Percentiles rank a stretch among this genome's conserved stretches.
Evolutionary conservation across 768 basidiomycete genomes (phyloP).

Genomic region (Amanita inopinata): DNA sequence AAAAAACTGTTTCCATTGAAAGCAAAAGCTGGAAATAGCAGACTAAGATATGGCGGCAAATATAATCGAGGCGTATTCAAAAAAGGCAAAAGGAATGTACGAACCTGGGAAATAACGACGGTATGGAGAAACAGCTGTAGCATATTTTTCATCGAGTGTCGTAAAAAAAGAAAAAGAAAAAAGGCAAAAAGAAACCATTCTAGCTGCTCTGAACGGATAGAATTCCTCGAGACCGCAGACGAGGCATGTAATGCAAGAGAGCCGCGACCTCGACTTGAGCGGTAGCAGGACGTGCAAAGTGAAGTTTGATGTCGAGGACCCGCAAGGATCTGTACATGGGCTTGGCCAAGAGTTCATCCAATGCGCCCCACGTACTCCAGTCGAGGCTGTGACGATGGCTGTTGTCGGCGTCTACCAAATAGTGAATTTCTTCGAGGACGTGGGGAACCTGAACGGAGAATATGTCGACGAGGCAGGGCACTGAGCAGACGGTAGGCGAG

Average conservation of each 20-base stretch:
- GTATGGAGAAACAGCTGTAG: background rate
- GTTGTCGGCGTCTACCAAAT: conserved; percentile 11
- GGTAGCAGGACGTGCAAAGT: background rate
- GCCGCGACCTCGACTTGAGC: background rate
- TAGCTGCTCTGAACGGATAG: background rate
- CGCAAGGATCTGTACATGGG: conserved; percentile 6
- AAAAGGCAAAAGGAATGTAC: too few relatives aligned
- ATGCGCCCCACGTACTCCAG: conserved; percentile 10
- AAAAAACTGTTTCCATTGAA: background rate
- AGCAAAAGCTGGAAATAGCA: background rate
- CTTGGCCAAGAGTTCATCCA: conserved; percentile 10
- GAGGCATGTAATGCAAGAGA: background rate
- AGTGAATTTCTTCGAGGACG: conserved; percentile 10
- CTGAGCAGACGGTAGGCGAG: conserved; percentile 6
- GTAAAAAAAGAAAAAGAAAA: background rate
- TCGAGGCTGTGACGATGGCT: conserved; percentile 4
- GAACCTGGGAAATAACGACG: too few relatives aligned
- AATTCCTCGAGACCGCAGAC: background rate
- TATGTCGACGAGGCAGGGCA: conserved; percentile 10
- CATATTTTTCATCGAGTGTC: background rate
- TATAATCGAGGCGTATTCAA: too few relatives aligned
- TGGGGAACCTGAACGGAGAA: conserved; percentile 4
- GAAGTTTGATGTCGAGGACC: conserved; percentile 6
- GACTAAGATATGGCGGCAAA: too few relatives aligned
- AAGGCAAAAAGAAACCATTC: background rate